Evolutionary conservation across 1,284 basidiomycete genomes (phyloP).

Genomic region (Fistulina hepatica): DNA sequence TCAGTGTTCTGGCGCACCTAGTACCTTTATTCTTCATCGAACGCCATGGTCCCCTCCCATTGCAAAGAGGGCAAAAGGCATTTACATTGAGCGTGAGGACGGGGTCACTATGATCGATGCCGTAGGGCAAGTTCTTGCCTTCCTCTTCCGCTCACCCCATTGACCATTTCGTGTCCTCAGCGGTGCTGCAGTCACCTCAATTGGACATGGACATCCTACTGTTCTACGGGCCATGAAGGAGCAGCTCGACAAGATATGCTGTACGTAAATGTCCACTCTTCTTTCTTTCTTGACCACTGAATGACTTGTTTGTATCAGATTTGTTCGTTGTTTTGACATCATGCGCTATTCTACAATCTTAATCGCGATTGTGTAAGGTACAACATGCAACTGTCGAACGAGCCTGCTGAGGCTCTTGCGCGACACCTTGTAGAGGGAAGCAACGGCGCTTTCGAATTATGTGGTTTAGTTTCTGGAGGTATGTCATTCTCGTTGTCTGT

Average conservation of each 20-base stretch:
- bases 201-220: conserved; percentile 65
- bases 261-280: conserved; percentile 28
- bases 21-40: conserved; percentile 48
- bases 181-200: conserved; percentile 73
- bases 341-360: too few species aligned
- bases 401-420: conserved; percentile 70
- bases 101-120: conserved; percentile 61
- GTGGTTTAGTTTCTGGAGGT: conserved; percentile 67
- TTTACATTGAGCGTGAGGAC: conserved; percentile 57
- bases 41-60: conserved; percentile 64
- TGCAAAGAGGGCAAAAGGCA: conserved; percentile 56
- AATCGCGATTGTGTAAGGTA: conserved; percentile 62
- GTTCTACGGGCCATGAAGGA: conserved; percentile 65
- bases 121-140: conserved; percentile 33
- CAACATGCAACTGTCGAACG: conserved; percentile 68
- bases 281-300: conserved; percentile 5
- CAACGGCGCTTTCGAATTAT: conserved; percentile 62
- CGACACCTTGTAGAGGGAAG: conserved; percentile 46
- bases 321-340: too few species aligned
- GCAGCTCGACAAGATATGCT: conserved; percentile 65
- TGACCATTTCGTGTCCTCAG: too few species aligned
- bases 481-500: conserved; percentile 12
- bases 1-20: too few species aligned
- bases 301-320: conserved; percentile 34
- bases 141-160: too few species aligned